A percentile compares a stretch with the other conserved stretches of the same genome.
These are phyloP conservation scores for Carpinus fangiana DNA, from an alignment of 306 rosid species.

Conservation along the genomic window DNA sequence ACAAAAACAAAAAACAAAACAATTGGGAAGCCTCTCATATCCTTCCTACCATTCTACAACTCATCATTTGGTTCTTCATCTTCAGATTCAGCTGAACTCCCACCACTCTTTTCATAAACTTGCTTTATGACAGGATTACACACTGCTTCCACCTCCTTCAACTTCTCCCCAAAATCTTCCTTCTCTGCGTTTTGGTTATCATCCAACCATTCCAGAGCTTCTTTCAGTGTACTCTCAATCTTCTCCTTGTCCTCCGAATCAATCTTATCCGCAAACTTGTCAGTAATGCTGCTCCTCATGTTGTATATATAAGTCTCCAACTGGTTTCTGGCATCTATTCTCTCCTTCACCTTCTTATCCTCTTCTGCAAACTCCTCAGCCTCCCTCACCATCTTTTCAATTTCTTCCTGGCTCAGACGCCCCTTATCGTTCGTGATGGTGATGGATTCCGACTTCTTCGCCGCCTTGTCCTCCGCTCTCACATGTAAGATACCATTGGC, in stretches of 20 bases:
- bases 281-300: constrained; percentile 44
- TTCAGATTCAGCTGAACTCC: constrained; percentile 21
- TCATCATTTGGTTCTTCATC: constrained; percentile 48
- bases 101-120: constrained; percentile 45
- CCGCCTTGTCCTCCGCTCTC: constrained; percentile 60
- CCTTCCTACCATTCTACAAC: constrained; percentile 23
- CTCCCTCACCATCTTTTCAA: constrained; percentile 55
- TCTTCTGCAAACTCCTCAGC: constrained; percentile 64
- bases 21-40: background rate
- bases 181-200: constrained; percentile 47
- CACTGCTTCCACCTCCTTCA: constrained; percentile 51
- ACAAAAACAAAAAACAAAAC: background rate
- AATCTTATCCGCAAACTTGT: constrained; percentile 46
- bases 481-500: constrained; percentile 54
- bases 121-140: constrained; percentile 44
- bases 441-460: constrained; percentile 46
- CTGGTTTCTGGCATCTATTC: constrained; percentile 49
- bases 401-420: constrained; percentile 59
- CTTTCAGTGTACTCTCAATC: constrained; percentile 41
- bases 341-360: constrained; percentile 47
- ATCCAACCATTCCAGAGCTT: constrained; percentile 53
- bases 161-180: constrained; percentile 46
- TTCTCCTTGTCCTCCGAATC: constrained; percentile 51
- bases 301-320: constrained; percentile 51
- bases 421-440: constrained; percentile 64